phyloP scores from a whole-genome alignment of 345 rosid genomes.

The Mercurialis annua region DNA sequence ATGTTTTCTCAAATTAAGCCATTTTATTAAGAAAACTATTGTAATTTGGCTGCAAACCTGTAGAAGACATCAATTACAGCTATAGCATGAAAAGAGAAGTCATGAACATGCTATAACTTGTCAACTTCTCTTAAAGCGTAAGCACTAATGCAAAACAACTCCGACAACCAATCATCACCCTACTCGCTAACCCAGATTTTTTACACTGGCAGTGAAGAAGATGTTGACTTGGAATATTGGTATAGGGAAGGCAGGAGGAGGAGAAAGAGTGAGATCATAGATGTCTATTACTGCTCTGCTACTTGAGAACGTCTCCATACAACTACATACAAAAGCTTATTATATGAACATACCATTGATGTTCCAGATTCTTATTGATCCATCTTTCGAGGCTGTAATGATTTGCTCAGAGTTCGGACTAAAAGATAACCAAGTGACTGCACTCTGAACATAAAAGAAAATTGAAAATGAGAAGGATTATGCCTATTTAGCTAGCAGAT shows the following conservation, averaged over 20 bases:
- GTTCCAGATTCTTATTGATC: conserved; percentile 85
- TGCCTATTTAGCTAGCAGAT: conserved; percentile 2
- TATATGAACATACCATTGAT: conserved; percentile 57
- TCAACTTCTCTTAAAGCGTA: neutral
- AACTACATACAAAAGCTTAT: neutral
- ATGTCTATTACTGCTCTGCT: neutral
- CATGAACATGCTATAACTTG: neutral
- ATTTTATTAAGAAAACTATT: neutral
- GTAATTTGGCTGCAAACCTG: neutral
- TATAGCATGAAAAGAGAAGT: neutral
- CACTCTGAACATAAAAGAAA: conserved; percentile 60
- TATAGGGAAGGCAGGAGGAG: neutral
- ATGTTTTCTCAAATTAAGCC: neutral
- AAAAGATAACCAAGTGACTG: conserved; percentile 94
- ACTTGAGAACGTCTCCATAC: neutral
- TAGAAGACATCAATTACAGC: neutral
- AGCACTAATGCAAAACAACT: neutral
- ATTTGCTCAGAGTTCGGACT: conserved; percentile 81
- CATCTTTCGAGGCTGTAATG: conserved; percentile 93
- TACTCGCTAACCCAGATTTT: no score
- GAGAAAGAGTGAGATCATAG: neutral
- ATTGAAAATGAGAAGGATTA: conserved; percentile 15
- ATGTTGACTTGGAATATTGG: neutral
- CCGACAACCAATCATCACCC: neutral
- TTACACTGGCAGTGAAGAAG: neutral